Base-by-base conservation (phyloP, 768 basidiomycete genomes). In the Podaxis pistillaris region DNA sequence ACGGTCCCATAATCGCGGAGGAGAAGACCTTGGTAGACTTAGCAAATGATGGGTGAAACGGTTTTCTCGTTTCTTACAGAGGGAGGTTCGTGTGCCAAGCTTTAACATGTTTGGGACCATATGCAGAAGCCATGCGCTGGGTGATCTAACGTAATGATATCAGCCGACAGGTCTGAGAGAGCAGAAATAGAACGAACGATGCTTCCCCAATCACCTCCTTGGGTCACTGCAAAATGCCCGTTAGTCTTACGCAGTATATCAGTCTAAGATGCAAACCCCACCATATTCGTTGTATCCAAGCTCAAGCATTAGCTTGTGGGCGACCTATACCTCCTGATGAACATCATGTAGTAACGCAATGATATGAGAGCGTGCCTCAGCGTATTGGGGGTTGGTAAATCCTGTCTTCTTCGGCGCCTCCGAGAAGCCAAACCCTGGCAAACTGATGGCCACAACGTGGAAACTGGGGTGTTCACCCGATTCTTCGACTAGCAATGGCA, bases 381-480 rank as follows among this genome's bases (percentile, higher is more conserved):
- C 85, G 52, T 80, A 84, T 60, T 87, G 83, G 1, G 68, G 36
- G 0, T 71, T 36, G 2, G 62, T 65, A 58, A 87, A 87, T 1
- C 83, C 85, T 64, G 75, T 76, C 66, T 81, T 84, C 46, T 67
- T 76, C 3, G 83, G 80, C 0, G 78, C 83, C 11, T 83, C 76
- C 0, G 87, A 87, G 69, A 88, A 88, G 0, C 86, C 88, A 71
- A 71, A 89, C 0, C 84, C 85, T 13, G 88, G 87, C 2, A 89
- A 66, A 65, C 85, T 83, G 8, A 81, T 65, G 0, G 82, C 83
- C 1, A 90, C 85, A 22, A 89, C 85, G 61, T 89, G 87, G 67
- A 88, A 87, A 40, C 77, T 79, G 1, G 85, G 85, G 44, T 81
- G 74, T 0, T 80, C 77, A 2, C 74, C 58, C 4, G 80, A 77